Evolutionary conservation across 1,139 yeast species (phyloP), one percentile per base, ranked within the genome.

Genomic region (Kluyveromyces sp.): DNA sequence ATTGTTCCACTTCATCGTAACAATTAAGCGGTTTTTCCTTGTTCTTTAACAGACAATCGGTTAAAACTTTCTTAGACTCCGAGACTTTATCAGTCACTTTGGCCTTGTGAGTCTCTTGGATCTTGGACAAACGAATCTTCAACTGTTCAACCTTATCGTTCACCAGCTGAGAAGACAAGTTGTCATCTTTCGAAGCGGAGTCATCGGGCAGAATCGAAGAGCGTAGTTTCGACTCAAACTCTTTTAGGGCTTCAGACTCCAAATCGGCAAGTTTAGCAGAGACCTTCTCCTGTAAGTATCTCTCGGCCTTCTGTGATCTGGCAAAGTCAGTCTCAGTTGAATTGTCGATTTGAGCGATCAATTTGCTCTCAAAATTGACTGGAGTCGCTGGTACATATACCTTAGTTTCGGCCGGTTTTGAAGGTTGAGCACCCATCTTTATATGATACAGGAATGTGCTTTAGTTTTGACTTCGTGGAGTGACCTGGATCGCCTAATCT

Each of bases 321-420:
- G 94, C 77, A 62, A 78, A 84, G 61, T 88, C 89, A 7, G 94
- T 78, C 71, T 86, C 95, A 38, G 77, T 72, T 7, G 84, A 74
- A 41, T 76, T 71, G 54, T 85, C 94, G 52, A 88, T 74, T 58
- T 83, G 84, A 19, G 80, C 73, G 50, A 86, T 70, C 49, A 82
- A 76, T 25, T 78, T 74, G 15, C 83, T 80, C 48, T 82, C 80
- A 63, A 80, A 83, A 58, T 83, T 87, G 41, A 85, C 78, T 37
- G 92, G 89, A 4, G 89, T 75, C 46, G 74, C 65, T 43, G 95
- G 88, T 4, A 79, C 71, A 58, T 78, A 80, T 41, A 79, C 80
- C 65, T 76, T 80, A 34, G 80, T 76, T 56, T 78, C 82, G 20
- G 60, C 58, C 30, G 80, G 26, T 32, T 38, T 38, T n/a, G 41